Evolutionary conservation across 1,284 basidiomycete species (phyloP).

Genomic region (Fistulinella cinereoalba): DNA sequence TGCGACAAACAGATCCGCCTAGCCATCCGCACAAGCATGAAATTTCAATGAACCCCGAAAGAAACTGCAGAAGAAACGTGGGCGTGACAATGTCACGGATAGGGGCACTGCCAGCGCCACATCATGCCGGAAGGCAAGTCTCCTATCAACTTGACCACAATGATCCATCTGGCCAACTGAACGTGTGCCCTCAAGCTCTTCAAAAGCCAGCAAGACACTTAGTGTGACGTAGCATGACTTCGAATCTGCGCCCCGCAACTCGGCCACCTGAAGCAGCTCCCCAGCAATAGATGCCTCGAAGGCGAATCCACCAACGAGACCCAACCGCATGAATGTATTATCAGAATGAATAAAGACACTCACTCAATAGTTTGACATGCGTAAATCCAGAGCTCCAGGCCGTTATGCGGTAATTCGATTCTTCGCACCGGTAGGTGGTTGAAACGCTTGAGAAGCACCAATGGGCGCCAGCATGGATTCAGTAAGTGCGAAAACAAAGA

Average conservation of each 20-base stretch:
- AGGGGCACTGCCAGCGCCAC: no score
- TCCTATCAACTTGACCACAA: no score
- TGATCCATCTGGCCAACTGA: constrained; percentile 21
- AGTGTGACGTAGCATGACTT: constrained; percentile 31
- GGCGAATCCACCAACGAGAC: constrained; percentile 11
- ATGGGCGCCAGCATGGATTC: constrained; percentile 8
- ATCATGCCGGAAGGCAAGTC: no score
- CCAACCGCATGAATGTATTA: constrained; percentile 24
- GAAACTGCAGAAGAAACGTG: no score
- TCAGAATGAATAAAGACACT: constrained; percentile 34
- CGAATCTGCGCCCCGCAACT: constrained; percentile 16
- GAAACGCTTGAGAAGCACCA: constrained; percentile 12
- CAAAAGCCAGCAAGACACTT: constrained; percentile 21
- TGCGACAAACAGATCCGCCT: no score
- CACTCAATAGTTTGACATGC: constrained; percentile 23
- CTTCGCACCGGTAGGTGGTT: constrained; percentile 10
- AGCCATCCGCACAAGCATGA: no score
- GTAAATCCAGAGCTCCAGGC: not conserved
- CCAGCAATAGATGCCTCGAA: not conserved
- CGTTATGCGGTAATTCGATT: constrained; percentile 1
- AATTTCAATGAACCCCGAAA: no score
- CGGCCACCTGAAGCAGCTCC: constrained; percentile 2
- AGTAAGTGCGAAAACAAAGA: constrained; percentile 28
- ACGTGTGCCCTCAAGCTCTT: constrained; percentile 32
- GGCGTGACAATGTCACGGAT: no score